A percentile compares a stretch with the other conserved stretches of the same genome.
Conservation (phyloP, 495 filamentous ascomycete species). For the Tuber borchii region DNA sequence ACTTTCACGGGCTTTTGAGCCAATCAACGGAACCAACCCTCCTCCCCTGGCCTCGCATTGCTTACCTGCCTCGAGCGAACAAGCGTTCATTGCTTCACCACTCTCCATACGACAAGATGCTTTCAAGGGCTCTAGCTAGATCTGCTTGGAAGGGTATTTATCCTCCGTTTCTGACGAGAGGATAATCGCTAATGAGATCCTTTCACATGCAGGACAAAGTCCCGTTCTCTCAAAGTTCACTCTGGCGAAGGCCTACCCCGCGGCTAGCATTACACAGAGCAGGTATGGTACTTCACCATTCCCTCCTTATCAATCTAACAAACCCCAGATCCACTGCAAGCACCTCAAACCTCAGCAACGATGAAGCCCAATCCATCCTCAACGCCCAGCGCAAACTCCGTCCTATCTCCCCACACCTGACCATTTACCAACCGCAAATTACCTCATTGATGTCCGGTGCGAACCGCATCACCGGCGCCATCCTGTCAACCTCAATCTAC, state of each 20-base stretch:
- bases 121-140: constrained; percentile 26
- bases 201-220: constrained; percentile 15
- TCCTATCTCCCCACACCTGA: constrained; percentile 79
- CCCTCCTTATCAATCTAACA: constrained; percentile 9
- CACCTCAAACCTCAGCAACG: constrained; percentile 38
- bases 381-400: constrained; percentile 74
- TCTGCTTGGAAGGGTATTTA: constrained; percentile 30
- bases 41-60: background rate
- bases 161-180: background rate
- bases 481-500: constrained; percentile 72
- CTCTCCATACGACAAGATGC: constrained; percentile 14
- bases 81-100: background rate
- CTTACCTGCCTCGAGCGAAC: background rate
- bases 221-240: constrained; percentile 13
- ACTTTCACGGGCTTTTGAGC: background rate
- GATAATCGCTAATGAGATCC: background rate
- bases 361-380: constrained; percentile 62
- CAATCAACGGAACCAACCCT: background rate
- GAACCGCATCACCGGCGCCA: constrained; percentile 73
- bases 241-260: background rate
- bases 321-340: constrained; percentile 23
- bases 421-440: constrained; percentile 82
- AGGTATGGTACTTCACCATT: constrained; percentile 13
- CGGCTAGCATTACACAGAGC: constrained; percentile 15
- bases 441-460: constrained; percentile 68